Base-by-base conservation (phyloP, 441 rosid species). In the Adansonia grandidieri region DNA sequence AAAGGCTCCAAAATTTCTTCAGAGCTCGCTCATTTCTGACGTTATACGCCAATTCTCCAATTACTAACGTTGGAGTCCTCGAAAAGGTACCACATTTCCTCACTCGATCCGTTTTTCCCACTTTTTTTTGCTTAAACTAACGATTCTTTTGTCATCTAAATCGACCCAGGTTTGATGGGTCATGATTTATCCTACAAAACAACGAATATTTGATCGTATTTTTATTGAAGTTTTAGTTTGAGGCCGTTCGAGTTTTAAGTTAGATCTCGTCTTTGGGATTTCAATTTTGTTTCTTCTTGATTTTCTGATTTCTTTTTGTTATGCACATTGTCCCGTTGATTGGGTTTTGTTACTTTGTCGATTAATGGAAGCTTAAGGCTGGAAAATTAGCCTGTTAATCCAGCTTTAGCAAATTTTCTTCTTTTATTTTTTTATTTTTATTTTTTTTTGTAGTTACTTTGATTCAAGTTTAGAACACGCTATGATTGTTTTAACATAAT, bases 251-350 rank as follows among this genome's bases (percentile, higher is more conserved):
- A 15, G 22, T 67, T 58, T 57, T 68, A 11, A 44, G 76, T 51
- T 78, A 69, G 76, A 50, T 70, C 69, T 71, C 51, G 69, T 45
- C 71, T 71, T 22, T 63, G 32, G 15, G 45, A 57, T 47, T 44
- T 58, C 47, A 57, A 56, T 58, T 57, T 58, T 5, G 66, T 58
- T 57, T 2, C 11, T 6, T 74, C 58, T 42, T 47, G 0, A 44
- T 14, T 51, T 50, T 28, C 3, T 24, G n/a, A 13, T 66, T 54
- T 40, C 17, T 37, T 56, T 20, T 57, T 47, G 79, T 24, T 77
- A 17, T 54, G 3, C 5, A 11, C 67, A 44, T 56, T 56, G 73
- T 20, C 44, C 15, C 3, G 48, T 22, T 45, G 4, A 2, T 56
- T 5, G 54, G 17, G 11, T 22, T 42, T 56, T 64, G 11, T 64